These are phyloP conservation scores for Chaetomium sp. DNA, from an alignment of 2,329 filamentous ascomycete genomes.

Conservation along the genomic window DNA sequence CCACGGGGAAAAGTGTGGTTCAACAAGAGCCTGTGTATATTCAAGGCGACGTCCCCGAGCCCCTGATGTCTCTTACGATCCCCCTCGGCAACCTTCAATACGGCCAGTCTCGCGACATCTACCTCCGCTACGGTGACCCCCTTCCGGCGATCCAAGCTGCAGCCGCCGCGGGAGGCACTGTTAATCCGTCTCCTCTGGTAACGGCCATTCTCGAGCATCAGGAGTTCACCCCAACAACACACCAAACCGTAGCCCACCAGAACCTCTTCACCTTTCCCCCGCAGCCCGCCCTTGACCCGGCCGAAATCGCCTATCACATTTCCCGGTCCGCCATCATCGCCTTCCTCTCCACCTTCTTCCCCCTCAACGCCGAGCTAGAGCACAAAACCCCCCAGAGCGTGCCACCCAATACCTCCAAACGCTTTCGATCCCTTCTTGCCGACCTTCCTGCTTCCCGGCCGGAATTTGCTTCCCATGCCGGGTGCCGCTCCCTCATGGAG, in stretches of 20 bases:
- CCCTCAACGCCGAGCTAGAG: constrained; percentile 28
- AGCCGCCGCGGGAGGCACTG: not conserved
- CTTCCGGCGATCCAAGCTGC: not conserved
- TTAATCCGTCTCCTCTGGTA: constrained; percentile 24
- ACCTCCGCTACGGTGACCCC: constrained; percentile 33
- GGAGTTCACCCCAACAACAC: constrained; percentile 20
- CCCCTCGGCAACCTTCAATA: constrained; percentile 50
- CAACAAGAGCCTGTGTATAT: constrained; percentile 24
- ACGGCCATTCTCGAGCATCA: constrained; percentile 32
- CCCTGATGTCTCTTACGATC: constrained; percentile 30
- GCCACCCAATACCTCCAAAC: constrained; percentile 9
- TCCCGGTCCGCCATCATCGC: constrained; percentile 44
- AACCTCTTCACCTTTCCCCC: constrained; percentile 19
- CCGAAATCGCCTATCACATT: constrained; percentile 44
- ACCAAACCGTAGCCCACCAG: constrained; percentile 8
- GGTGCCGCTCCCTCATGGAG: constrained; percentile 41
- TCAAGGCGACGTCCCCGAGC: constrained; percentile 10
- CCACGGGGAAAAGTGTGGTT: constrained; percentile 35
- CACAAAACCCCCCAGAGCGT: constrained; percentile 18
- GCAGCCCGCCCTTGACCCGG: constrained; percentile 21
- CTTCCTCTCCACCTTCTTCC: constrained; percentile 43
- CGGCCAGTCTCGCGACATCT: constrained; percentile 54
- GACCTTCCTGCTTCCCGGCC: constrained; percentile 31
- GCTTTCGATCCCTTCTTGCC: constrained; percentile 20
- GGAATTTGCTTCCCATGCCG: constrained; percentile 28